phyloP scores from a whole-genome alignment of 1,284 basidiomycete species.

The Boletellus deceptivus region DNA sequence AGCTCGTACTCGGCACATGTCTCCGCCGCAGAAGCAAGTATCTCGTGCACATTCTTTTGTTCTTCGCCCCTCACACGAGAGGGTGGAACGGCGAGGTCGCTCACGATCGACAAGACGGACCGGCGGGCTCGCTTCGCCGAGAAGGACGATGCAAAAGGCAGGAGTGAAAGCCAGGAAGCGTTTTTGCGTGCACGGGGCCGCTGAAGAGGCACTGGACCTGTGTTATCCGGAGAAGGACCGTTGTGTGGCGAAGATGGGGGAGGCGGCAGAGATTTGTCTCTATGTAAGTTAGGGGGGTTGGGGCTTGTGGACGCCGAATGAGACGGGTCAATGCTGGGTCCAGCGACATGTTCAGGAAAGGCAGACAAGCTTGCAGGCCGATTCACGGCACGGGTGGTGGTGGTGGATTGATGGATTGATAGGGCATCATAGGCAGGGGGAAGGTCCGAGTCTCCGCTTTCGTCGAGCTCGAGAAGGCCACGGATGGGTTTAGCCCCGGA shows the following conservation, averaged over 20 bases:
- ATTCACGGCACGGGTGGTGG: not conserved
- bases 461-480: not conserved
- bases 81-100: conserved; percentile 40
- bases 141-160: conserved; percentile 34
- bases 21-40: conserved; percentile 45
- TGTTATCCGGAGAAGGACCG: not conserved
- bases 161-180: conserved; percentile 29
- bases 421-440: conserved; percentile 23
- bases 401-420: conserved; percentile 4
- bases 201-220: not conserved
- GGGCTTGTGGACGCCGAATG: too few relatives aligned
- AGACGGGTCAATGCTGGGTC: not conserved
- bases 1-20: conserved; percentile 43
- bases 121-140: conserved; percentile 39
- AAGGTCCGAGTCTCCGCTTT: conserved; percentile 1
- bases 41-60: conserved; percentile 18
- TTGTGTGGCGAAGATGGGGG: not conserved
- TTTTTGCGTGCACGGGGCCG: conserved; percentile 6
- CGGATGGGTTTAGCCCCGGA: not conserved
- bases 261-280: not conserved
- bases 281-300: not conserved
- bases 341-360: not conserved
- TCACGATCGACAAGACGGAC: conserved; percentile 45
- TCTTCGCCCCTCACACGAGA: not conserved
- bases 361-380: not conserved